These are phyloP conservation scores for Tephrocybe sp. DNA, from an alignment of 768 basidiomycete species.

Conservation along the genomic window DNA sequence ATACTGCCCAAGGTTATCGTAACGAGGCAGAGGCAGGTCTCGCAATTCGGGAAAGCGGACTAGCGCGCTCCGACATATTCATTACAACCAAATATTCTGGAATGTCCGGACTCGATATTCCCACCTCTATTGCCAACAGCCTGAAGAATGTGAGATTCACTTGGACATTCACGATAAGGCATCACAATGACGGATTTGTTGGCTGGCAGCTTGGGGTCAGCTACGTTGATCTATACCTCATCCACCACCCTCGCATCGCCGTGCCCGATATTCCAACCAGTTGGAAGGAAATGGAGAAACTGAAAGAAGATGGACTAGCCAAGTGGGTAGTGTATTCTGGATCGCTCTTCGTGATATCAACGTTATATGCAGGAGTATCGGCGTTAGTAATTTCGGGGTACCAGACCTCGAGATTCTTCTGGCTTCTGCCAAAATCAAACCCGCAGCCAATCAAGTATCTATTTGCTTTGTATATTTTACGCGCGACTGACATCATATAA, in stretches of 20 bases:
- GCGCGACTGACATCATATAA: neutral
- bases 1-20: constrained; percentile 59
- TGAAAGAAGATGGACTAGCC: constrained; percentile 53
- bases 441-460: constrained; percentile 66
- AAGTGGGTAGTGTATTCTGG: constrained; percentile 37
- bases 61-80: constrained; percentile 53
- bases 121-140: constrained; percentile 54
- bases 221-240: constrained; percentile 71
- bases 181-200: neutral
- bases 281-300: constrained; percentile 63
- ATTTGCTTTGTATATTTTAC: neutral
- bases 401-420: constrained; percentile 53
- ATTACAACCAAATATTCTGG: constrained; percentile 70
- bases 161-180: neutral
- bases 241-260: constrained; percentile 56
- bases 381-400: constrained; percentile 67
- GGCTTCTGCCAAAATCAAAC: constrained; percentile 57
- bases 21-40: constrained; percentile 58
- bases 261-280: constrained; percentile 56
- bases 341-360: neutral
- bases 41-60: constrained; percentile 54
- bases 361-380: constrained; percentile 52
- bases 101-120: constrained; percentile 45
- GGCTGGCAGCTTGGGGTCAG: constrained; percentile 56
- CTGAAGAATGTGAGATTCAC: constrained; percentile 44